A percentile compares a stretch with the other conserved stretches of the same genome.
These are phyloP conservation scores for Carex parvula DNA, from an alignment of 176 grass and related monocot species.

Conservation along the genomic window DNA sequence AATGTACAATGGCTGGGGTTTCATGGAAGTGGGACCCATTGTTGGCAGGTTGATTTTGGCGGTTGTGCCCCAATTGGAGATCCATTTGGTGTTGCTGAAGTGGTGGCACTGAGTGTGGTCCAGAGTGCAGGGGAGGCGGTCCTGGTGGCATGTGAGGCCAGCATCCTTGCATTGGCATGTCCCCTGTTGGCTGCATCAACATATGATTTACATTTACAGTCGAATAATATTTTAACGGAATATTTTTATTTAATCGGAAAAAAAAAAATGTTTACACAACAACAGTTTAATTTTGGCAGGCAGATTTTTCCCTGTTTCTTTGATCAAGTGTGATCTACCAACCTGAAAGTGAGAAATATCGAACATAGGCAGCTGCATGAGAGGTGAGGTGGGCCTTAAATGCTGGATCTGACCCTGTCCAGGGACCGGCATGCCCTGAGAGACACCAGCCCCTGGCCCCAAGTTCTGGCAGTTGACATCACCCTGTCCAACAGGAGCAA, in stretches of 20 bases:
- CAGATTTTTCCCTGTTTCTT: conserved; percentile 5
- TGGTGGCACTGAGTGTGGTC: conserved; percentile 56
- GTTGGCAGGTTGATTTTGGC: conserved; percentile 36
- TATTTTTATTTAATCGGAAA: background rate
- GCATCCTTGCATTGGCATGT: conserved; percentile 80
- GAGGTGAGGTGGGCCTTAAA: conserved; percentile 58
- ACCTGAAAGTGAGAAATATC: conserved; percentile 97
- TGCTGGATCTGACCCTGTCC: conserved; percentile 61
- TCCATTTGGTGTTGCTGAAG: conserved; percentile 81
- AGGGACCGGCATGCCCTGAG: conserved; percentile 36
- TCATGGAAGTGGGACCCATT: conserved; percentile 46
- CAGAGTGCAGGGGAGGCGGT: conserved; percentile 55
- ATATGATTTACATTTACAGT: conserved; percentile 28
- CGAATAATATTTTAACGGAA: conserved; percentile 19
- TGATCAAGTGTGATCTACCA: conserved; percentile 22
- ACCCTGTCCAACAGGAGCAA: conserved; percentile 46
- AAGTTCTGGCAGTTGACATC: conserved; percentile 65
- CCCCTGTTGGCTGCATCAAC: conserved; percentile 64
- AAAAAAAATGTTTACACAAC: background rate
- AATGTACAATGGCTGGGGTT: conserved; percentile 27
- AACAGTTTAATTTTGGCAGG: background rate
- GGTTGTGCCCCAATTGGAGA: conserved; percentile 54
- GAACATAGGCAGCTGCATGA: conserved; percentile 94
- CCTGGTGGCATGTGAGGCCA: conserved; percentile 81
- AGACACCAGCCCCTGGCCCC: conserved; percentile 47